These are phyloP conservation scores for Musa acuminata DNA, from an alignment of 176 grass and related monocot species.

Conservation along the genomic window DNA sequence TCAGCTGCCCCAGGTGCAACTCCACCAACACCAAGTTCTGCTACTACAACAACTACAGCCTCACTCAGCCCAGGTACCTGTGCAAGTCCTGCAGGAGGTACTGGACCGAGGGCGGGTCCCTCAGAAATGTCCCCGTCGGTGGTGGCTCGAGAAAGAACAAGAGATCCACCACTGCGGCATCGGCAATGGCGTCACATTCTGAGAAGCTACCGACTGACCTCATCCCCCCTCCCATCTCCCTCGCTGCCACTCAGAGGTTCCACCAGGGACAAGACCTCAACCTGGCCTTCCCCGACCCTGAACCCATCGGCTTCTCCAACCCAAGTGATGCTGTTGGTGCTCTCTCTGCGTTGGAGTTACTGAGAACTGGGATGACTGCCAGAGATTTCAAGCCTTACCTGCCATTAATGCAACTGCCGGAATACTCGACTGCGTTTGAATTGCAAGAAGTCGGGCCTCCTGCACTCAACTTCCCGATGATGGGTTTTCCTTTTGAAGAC, in stretches of 20 bases:
- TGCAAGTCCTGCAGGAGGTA: constrained; percentile 15
- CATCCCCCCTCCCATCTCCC: not conserved
- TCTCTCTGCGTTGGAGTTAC: constrained; percentile 1
- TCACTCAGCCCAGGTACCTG: constrained; percentile 13
- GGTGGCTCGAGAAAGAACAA: constrained; percentile 23
- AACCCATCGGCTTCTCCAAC: too few relatives aligned
- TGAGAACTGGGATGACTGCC: not conserved
- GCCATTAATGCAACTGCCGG: not conserved
- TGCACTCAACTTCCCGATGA: not conserved
- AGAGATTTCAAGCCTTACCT: not conserved
- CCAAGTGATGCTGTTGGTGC: too few relatives aligned
- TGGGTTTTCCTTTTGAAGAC: not conserved
- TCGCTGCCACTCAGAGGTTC: not conserved
- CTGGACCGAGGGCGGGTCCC: constrained; percentile 18
- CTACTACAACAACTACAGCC: constrained; percentile 25
- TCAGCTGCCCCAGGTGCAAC: constrained; percentile 15
- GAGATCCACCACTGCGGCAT: not conserved
- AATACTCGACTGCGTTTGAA: not conserved
- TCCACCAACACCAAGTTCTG: constrained; percentile 20
- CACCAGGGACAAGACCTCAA: constrained; percentile 7
- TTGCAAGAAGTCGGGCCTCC: not conserved
- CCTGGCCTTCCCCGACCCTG: not conserved
- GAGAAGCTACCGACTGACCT: constrained; percentile 1
- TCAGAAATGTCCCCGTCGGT: constrained; percentile 12
- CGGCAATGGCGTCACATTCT: not conserved